phyloP scores from a whole-genome alignment of 2,329 filamentous ascomycete species.

The Fusarium oxysporum region DNA sequence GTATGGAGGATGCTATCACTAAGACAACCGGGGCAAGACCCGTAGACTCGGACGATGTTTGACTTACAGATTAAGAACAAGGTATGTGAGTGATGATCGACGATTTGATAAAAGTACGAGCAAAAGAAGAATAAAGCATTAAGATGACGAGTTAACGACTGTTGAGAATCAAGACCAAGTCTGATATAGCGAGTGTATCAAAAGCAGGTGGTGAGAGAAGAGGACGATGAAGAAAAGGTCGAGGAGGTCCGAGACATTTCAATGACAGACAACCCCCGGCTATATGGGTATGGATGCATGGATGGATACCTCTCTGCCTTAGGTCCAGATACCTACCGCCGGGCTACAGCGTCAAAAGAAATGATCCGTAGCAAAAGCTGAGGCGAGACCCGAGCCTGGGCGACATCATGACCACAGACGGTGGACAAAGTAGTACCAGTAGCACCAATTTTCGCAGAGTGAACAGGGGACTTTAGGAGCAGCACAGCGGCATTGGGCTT shows the following conservation, averaged over 20 bases:
- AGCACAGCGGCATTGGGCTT: constrained; percentile 39
- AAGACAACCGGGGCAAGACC: constrained; percentile 27
- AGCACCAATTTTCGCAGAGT: constrained; percentile 23
- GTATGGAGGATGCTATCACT: constrained; percentile 26
- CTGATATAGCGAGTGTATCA: constrained; percentile 31
- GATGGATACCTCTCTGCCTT: not conserved
- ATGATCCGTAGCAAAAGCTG: constrained; percentile 35
- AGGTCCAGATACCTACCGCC: constrained; percentile 8
- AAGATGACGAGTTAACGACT: constrained; percentile 13
- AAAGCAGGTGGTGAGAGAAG: constrained; percentile 24
- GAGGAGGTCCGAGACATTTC: constrained; percentile 28
- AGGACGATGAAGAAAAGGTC: constrained; percentile 24
- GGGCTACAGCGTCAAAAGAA: constrained; percentile 36
- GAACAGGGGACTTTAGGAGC: constrained; percentile 31
- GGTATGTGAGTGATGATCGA: not conserved
- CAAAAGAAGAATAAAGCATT: constrained; percentile 5
- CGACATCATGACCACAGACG: constrained; percentile 42
- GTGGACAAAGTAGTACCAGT: constrained; percentile 28
- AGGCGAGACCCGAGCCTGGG: constrained; percentile 44
- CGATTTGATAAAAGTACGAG: not conserved
- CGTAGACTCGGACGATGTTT: not conserved
- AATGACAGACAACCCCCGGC: constrained; percentile 3
- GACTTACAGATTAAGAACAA: constrained; percentile 27
- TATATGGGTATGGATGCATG: not conserved
- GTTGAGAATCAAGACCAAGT: constrained; percentile 19